Evolutionary conservation across 495 filamentous ascomycete species (phyloP).

Genomic region (Penicillium atrosanguineum): DNA sequence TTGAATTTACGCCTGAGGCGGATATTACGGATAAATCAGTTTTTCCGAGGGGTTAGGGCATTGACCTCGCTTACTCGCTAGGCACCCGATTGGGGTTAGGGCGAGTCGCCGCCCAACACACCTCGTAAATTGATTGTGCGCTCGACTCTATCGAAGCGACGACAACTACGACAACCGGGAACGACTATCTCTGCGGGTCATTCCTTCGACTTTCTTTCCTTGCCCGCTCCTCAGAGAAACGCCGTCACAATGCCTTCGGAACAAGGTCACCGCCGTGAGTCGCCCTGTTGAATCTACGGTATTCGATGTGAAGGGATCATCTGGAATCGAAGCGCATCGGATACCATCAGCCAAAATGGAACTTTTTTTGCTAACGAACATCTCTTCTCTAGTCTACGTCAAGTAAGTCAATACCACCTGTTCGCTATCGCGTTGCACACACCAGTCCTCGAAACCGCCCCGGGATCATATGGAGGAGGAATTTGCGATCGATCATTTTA

Average conservation of each 20-base stretch:
- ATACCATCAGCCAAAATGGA: conserved; percentile 10
- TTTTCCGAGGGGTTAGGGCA: conserved; percentile 12
- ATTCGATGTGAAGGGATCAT: conserved; percentile 13
- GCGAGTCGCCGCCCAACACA: conserved; percentile 39
- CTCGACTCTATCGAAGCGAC: conserved; percentile 46
- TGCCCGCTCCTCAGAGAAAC: conserved; percentile 47
- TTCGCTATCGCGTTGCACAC: conserved; percentile 26
- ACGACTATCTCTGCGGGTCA: conserved; percentile 49
- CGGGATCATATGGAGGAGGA: conserved; percentile 2
- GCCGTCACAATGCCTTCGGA: conserved; percentile 76
- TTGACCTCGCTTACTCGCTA: conserved; percentile 43
- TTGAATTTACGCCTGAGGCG: neutral
- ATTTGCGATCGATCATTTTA: neutral
- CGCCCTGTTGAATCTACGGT: conserved; percentile 12
- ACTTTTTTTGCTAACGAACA: conserved; percentile 34
- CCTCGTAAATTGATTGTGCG: conserved; percentile 48
- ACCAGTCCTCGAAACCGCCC: conserved; percentile 12
- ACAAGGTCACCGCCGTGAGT: conserved; percentile 83
- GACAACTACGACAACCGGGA: conserved; percentile 51
- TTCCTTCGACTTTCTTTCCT: conserved; percentile 50
- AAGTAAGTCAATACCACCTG: conserved; percentile 64
- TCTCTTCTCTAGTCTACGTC: conserved; percentile 71
- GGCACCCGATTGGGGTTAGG: conserved; percentile 40
- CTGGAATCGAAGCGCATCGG: conserved; percentile 17
- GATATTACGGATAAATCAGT: conserved; percentile 7